phyloP scores from a whole-genome alignment of 305 asterid genomes.

The Rubia balearica region DNA sequence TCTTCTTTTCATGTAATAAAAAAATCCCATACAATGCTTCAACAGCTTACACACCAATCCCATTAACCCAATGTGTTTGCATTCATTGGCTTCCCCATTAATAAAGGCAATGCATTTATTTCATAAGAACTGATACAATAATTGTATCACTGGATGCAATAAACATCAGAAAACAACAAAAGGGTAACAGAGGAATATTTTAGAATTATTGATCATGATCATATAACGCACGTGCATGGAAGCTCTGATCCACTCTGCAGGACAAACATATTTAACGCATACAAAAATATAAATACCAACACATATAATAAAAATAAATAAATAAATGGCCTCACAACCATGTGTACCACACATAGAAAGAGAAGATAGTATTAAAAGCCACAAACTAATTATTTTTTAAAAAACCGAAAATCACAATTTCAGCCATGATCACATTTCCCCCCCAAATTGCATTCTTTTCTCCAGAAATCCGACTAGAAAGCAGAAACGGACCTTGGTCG shows the following conservation, averaged over 20 bases:
- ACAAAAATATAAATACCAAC: neutral
- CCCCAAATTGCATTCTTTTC: neutral
- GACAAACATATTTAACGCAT: conserved; percentile 1
- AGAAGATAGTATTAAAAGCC: no score
- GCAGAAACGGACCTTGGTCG: conserved; percentile 22
- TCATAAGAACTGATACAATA: neutral
- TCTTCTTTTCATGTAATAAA: neutral
- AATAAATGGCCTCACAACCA: conserved; percentile 1
- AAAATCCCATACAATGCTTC: neutral
- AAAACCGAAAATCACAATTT: conserved; percentile 6
- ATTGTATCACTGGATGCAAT: neutral
- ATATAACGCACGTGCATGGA: conserved; percentile 16
- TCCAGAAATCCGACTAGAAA: neutral
- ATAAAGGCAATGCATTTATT: neutral
- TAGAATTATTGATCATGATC: neutral
- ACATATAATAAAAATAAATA: neutral
- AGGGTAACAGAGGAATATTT: neutral
- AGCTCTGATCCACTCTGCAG: conserved; percentile 12
- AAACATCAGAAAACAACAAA: neutral
- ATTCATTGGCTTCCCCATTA: neutral
- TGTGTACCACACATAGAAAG: conserved; percentile 9
- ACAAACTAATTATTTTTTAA: neutral
- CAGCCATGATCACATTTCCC: conserved; percentile 9
- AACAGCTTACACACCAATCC: neutral
- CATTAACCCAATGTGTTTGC: neutral